Evolutionary conservation across 345 rosid species (phyloP), one percentile per base, ranked within the genome.

Genomic region (Mangifera indica): DNA sequence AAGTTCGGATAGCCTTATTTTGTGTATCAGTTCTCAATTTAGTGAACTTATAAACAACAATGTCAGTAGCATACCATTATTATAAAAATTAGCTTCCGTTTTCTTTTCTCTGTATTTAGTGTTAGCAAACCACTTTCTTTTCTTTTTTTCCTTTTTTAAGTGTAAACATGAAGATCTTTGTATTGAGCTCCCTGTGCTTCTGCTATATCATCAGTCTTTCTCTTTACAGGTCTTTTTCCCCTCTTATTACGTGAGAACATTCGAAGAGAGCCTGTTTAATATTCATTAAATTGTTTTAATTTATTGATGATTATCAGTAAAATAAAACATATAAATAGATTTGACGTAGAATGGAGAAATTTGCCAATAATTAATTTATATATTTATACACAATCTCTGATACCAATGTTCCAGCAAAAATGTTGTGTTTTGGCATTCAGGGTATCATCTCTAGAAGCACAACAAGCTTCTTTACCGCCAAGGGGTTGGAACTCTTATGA

Each of bases 401-500:
- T 37, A 37, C 8, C 7, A 22, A 22, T 1, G 3, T 69, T 37
- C 13, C 3, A 17, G 45, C 49, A 12, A 66, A 20, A 20, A 49
- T 37, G 40, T 40, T 11, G 62, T 63, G 15, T 21, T 56, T 37
- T 18, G 11, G 48, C 15, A 79, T 73, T 70, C 77, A 83, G 86
- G 78, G 70, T 77, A 52, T 78, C 76, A 61, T 79, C 72, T 60
- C 63, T n/a, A 17, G 34, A 76, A 3, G 44, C 53, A 9, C 82
- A 77, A 45, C 91, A 61, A 45, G 92, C 91, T 62, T 76, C 79
- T 80, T 74, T 72, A 53, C 97, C 97, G 32, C 97, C 98, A n/a
- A 85, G 97, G 85, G 98, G 98, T 62, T 93, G 98, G 94, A 93
- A 91, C 66, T 86, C 98, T 0, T 93, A 93, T 22, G 97, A 93